Evolutionary conservation across 805 yeast genomes (phyloP).

Genomic region (Candida montana): DNA sequence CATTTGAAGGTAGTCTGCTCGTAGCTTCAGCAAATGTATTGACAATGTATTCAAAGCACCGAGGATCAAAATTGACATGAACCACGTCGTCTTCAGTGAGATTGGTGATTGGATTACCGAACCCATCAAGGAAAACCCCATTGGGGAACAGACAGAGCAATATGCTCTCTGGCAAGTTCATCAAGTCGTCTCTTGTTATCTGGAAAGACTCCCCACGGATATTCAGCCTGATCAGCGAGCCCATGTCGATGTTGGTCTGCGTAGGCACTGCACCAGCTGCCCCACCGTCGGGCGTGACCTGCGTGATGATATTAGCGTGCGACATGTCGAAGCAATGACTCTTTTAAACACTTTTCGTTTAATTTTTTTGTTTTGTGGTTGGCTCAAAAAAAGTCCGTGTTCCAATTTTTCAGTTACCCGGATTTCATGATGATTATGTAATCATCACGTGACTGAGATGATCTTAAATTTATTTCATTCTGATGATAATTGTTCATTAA

Average conservation of each 20-base stretch:
- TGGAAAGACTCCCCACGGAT: slow-evolving; percentile 70
- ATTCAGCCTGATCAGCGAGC: slow-evolving; percentile 68
- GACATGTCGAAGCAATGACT: slow-evolving; percentile 15
- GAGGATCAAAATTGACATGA: slow-evolving; percentile 80
- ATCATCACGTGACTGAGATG: neutral
- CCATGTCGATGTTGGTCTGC: slow-evolving; percentile 34
- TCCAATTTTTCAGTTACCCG: neutral
- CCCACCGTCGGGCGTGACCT: slow-evolving; percentile 46
- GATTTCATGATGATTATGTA: too few relatives aligned
- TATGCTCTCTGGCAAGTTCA: slow-evolving; percentile 88
- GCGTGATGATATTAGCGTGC: slow-evolving; percentile 52
- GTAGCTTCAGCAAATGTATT: slow-evolving; percentile 67
- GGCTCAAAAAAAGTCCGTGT: neutral
- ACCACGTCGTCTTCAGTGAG: slow-evolving; percentile 77
- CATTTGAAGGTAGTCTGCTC: slow-evolving; percentile 41
- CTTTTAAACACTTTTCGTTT: neutral
- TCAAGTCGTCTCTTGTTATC: slow-evolving; percentile 80
- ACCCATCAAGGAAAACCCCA: slow-evolving; percentile 76
- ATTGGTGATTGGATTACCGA: slow-evolving; percentile 74
- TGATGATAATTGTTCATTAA: too few relatives aligned
- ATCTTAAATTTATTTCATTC: too few relatives aligned
- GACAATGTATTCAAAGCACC: slow-evolving; percentile 79
- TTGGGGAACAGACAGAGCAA: slow-evolving; percentile 83
- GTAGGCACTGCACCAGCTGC: slow-evolving; percentile 9
- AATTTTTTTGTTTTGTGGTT: neutral